phyloP scores from a whole-genome alignment of 192 early-diverging fungal species.

The Rhizophagus sp. region DNA sequence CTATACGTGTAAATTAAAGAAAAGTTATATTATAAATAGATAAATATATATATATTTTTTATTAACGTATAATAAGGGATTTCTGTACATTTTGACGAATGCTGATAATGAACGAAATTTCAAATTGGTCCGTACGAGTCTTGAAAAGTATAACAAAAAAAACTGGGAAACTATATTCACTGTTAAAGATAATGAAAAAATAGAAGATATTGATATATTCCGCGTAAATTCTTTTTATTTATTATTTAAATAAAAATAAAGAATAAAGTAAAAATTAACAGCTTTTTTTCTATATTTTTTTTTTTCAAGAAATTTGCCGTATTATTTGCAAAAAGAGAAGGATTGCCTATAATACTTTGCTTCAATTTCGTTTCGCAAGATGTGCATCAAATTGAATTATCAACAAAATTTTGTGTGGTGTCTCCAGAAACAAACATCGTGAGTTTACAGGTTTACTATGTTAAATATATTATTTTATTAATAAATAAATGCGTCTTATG shows the following conservation, averaged over 20 bases:
- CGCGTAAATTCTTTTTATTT: constrained; percentile 36
- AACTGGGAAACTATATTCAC: constrained; percentile 64
- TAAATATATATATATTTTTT: constrained; percentile 31
- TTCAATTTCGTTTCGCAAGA: constrained; percentile 41
- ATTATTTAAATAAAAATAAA: not conserved
- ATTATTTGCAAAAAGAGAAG: constrained; percentile 52
- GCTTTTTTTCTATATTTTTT: not conserved
- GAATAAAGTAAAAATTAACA: not conserved
- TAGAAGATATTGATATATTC: constrained; percentile 80
- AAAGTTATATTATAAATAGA: constrained; percentile 23
- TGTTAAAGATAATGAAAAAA: constrained; percentile 59
- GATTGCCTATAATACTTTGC: constrained; percentile 55
- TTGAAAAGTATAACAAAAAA: constrained; percentile 35
- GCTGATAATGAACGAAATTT: constrained; percentile 58
- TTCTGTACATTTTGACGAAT: constrained; percentile 58
- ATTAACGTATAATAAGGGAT: constrained; percentile 23
- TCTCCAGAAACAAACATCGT: constrained; percentile 60
- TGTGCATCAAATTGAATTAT: constrained; percentile 48
- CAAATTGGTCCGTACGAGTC: constrained; percentile 55
- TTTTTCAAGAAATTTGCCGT: constrained; percentile 44
- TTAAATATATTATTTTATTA: not conserved
- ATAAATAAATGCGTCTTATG: no score
- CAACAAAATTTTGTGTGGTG: constrained; percentile 58
- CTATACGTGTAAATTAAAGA: not conserved
- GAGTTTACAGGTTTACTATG: constrained; percentile 10